Evolutionary conservation across 371 early-diverging fungal genomes (phyloP).

Genomic region (Syncephalis plumigaleata): DNA sequence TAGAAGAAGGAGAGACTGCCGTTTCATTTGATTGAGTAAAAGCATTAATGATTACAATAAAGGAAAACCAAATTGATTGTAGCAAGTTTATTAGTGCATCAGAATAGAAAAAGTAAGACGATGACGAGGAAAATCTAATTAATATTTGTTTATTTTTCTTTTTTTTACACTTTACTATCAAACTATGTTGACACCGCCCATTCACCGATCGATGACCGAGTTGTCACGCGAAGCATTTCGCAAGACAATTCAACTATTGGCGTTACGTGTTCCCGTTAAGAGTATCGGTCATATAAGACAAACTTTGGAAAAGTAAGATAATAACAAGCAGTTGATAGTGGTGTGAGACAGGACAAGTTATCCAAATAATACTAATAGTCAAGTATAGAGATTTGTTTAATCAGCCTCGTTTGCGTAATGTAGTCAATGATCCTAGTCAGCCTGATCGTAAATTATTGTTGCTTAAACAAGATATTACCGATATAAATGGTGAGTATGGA

Average conservation of each 20-base stretch:
- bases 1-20: too few species aligned
- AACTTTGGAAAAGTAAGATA: neutral
- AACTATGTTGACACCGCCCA: conserved; percentile 6
- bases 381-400: conserved; percentile 38
- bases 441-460: conserved; percentile 40
- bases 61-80: too few species aligned
- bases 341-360: too few species aligned
- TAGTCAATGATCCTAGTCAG: conserved; percentile 31
- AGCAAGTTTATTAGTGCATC: too few species aligned
- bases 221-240: conserved; percentile 6
- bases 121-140: too few species aligned
- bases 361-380: too few species aligned
- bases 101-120: too few species aligned
- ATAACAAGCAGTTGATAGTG: too few species aligned
- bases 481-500: conserved; percentile 12
- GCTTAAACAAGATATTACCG: conserved; percentile 23
- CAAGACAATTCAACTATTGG: conserved; percentile 2
- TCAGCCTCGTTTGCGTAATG: conserved; percentile 50
- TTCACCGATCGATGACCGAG: conserved; percentile 4
- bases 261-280: conserved; percentile 5
- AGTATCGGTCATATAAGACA: neutral
- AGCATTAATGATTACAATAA: too few species aligned
- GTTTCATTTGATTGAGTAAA: too few species aligned
- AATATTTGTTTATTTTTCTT: neutral
- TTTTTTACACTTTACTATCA: neutral